Base-by-base conservation (phyloP, 208 protist genomes). In the Porcisia hertigi region DNA sequence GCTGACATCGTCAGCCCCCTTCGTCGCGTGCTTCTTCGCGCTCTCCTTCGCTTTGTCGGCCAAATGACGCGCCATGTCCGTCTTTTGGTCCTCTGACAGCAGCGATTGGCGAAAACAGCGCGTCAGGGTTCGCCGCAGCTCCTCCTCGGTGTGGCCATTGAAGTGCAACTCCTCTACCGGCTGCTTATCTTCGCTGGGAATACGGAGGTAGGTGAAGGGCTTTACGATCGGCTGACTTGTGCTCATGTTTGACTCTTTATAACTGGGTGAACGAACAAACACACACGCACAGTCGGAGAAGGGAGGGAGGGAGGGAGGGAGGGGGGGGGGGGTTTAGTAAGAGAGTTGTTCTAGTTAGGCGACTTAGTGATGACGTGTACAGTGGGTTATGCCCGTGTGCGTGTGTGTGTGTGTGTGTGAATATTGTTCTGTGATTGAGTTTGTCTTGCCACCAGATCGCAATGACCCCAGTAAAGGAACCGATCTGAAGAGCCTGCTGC, bases 181-280 rank as follows among this genome's bases (percentile, higher is more conserved):
- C 76, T 76, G 71, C n/a, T 57, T 9, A 25, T 89, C 83, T 53
- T 94, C 86, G 2, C 73, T 59, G 1, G 94, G 92, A 65, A 97
- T 94, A 57, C 84, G 80, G 30, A 95, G 81, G 82, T 96, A 97
- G 52, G 66, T 87, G 79, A 97, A 94, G 2, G 90, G 87, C 64
- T 80, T 72, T 75, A 90, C 83, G 23, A 34, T 74, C 1, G 91
- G 85, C 11, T 82, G 76, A 55, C 55, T 72, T 1, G 80, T 79
- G 71, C 71, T 60, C 75, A 74, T 80, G 41, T 62, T 72, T 41
- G 25, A 7, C 60, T 52, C 47, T 52, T 52, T 43, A 30, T 30
- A 30, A 30, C 30, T 30, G 60, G 11, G 60, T 45, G 20, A 9
- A 30, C 23, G 20, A 60, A 30, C 25, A 5, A 30, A 30, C 23